Evolutionary conservation across 2,329 filamentous ascomycete genomes (phyloP), one percentile per base, ranked within the genome.

Genomic region (Aspergillus persii): DNA sequence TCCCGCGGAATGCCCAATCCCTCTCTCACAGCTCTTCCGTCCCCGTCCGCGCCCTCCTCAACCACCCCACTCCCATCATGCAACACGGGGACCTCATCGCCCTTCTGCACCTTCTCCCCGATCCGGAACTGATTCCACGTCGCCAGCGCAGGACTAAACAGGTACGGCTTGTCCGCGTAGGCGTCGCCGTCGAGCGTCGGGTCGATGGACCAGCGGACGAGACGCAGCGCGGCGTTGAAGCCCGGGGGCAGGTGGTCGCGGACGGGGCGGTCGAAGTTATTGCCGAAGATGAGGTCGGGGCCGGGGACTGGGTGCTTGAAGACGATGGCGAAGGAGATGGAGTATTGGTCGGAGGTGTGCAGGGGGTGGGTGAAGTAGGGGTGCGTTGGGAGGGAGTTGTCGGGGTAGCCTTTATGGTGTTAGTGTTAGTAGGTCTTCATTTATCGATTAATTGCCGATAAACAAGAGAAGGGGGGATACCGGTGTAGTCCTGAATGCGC

Each of bases 231-330:
- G 8, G 91, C 89, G 71, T 86, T 86, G 76, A 96, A 96, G 0
- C 94, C 92, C 0, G 91, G 91, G 0, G 95, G 94, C 2, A 99
- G 81, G 15, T 88, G 85, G 71, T 96, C 89, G 31, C 92, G 86
- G 67, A 99, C 95, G 0, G 95, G 91, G 53, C 90, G 86, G 70
- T 96, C 93, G 72, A 98, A 97, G 80, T 97, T 92, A 74, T 98
- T 98, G 47, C 94, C 95, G 68, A 96, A 96, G 56, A 97, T 87
- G 2, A 99, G 81, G 62, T 96, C 87, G 29, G 84, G 76, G 49
- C 86, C 92, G 3, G 82, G 81, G 58, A 96, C 86, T 39, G 76
- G 76, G 31, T 78, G 68, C 68, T 90, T 91, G n/a, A 89, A 91
- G 0, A 84, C 86, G 74, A 97, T 91, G 50, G 85, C 84, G 71